Conservation (phyloP, 176 grass and related monocot species). For the Zizania latifolia region DNA sequence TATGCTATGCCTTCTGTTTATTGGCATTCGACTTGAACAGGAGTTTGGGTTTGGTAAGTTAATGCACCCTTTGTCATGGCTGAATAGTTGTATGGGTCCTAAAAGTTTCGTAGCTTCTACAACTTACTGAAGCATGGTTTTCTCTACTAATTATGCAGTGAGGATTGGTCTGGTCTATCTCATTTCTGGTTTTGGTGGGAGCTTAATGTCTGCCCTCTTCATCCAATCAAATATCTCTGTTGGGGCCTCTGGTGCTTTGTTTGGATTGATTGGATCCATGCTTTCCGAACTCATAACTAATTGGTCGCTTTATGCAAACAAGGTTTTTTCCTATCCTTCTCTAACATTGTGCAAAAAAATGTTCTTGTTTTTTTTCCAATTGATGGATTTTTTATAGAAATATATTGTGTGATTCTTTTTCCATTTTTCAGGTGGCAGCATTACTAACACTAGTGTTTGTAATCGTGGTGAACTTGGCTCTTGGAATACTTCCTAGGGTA, state of each 20-base stretch:
- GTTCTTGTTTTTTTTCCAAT: neutral
- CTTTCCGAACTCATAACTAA: conserved; percentile 91
- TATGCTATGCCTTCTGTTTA: conserved; percentile 65
- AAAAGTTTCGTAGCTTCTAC: neutral
- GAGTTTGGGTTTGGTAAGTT: conserved; percentile 73
- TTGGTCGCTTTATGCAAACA: conserved; percentile 91
- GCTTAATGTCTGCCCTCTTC: conserved; percentile 77
- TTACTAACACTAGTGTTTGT: conserved; percentile 51
- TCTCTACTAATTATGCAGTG: conserved; percentile 32
- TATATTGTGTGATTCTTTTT: conserved; percentile 1
- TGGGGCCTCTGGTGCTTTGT: conserved; percentile 84
- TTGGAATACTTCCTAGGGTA: conserved; percentile 69
- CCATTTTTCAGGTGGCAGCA: conserved; percentile 50
- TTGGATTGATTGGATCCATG: conserved; percentile 83
- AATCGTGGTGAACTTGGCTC: conserved; percentile 62
- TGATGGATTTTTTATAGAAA: neutral
- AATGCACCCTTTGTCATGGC: neutral
- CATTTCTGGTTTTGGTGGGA: conserved; percentile 77
- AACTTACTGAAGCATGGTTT: neutral
- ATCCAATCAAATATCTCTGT: conserved; percentile 68
- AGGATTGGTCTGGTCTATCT: conserved; percentile 65
- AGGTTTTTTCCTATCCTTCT: conserved; percentile 38
- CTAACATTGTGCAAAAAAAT: neutral
- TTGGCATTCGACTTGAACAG: conserved; percentile 75
- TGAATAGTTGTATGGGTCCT: too few species aligned